phyloP scores from a whole-genome alignment of 225 moss, liverwort and hornwort genomes.

The Straminergon stramineum region DNA sequence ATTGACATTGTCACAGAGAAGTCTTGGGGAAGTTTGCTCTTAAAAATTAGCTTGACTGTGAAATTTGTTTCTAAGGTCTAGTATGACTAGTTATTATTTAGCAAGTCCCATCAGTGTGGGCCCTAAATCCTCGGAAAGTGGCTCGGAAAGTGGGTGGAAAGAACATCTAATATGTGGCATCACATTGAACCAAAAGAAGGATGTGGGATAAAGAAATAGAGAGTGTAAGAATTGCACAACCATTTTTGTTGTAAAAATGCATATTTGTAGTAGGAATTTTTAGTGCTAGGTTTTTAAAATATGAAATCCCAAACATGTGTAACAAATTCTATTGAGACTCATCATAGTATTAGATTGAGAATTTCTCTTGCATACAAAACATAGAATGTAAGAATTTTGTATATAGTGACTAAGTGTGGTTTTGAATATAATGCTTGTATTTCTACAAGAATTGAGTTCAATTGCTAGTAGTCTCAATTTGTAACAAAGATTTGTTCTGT shows the following conservation, averaged over 20 bases:
- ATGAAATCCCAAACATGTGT: background rate
- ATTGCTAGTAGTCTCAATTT: background rate
- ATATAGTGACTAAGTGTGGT: background rate
- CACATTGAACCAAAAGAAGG: background rate
- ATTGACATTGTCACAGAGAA: background rate
- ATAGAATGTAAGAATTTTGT: background rate
- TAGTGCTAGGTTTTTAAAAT: background rate
- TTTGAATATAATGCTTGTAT: background rate
- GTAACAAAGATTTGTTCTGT: background rate
- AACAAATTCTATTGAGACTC: background rate
- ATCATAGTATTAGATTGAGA: background rate
- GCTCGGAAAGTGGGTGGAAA: background rate
- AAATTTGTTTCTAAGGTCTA: background rate
- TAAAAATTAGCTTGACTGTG: background rate
- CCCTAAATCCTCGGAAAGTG: background rate
- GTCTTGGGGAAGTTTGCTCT: background rate
- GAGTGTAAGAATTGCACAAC: background rate
- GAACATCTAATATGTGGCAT: background rate
- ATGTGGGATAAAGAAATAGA: background rate
- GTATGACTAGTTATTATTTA: background rate
- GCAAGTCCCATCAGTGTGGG: background rate
- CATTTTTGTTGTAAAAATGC: background rate
- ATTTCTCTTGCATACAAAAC: background rate
- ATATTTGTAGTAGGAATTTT: background rate
- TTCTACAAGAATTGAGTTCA: background rate